Conservation (phyloP, 2,329 filamentous ascomycete species). For the Arthrobotrys megalospora region DNA sequence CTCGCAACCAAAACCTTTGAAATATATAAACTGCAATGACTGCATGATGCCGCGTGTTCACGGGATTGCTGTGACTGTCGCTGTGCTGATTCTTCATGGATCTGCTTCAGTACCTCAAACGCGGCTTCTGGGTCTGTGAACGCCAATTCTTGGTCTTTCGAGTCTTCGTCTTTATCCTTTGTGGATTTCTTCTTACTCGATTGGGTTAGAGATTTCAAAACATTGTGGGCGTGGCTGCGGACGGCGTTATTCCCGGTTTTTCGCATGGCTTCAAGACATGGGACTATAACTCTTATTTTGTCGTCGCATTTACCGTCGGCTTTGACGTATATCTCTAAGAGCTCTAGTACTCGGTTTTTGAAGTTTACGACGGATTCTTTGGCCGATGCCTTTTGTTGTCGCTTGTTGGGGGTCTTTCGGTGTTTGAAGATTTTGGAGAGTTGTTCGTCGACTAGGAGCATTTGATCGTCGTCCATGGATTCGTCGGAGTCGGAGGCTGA, state of each 20-base stretch:
- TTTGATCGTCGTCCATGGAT: constrained; percentile 96
- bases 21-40: constrained; percentile 53
- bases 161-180: constrained; percentile 55
- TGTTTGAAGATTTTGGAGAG: constrained; percentile 88
- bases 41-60: constrained; percentile 49
- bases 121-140: constrained; percentile 32
- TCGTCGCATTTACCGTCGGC: constrained; percentile 71
- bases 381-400: constrained; percentile 88
- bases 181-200: constrained; percentile 41
- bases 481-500: constrained; percentile 76
- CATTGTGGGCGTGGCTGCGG: constrained; percentile 35
- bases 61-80: constrained; percentile 25
- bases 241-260: constrained; percentile 42
- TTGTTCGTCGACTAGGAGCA: constrained; percentile 88
- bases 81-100: constrained; percentile 46
- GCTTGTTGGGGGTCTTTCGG: constrained; percentile 77
- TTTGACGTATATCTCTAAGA: constrained; percentile 87
- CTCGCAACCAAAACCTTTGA: constrained; percentile 34
- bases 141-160: constrained; percentile 1
- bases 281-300: constrained; percentile 44
- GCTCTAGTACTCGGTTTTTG: constrained; percentile 92
- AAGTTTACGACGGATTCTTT: constrained; percentile 92
- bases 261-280: constrained; percentile 48
- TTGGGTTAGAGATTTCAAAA: constrained; percentile 45
- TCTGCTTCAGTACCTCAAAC: constrained; percentile 39